Conservation (phyloP, 805 yeast genomes). For the Monosporozyma siamensis region DNA sequence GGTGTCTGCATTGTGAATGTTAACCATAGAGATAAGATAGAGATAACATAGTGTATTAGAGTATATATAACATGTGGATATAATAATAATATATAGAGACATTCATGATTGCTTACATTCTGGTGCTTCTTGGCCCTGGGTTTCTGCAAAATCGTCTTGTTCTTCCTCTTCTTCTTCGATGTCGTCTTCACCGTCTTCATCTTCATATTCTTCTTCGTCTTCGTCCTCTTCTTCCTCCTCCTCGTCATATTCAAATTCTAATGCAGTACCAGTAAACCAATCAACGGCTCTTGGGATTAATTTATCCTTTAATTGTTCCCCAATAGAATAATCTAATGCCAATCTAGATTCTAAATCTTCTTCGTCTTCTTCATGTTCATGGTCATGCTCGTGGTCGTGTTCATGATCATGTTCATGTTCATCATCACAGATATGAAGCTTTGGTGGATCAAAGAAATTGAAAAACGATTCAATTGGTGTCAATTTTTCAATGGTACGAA, state of each 20-base stretch:
- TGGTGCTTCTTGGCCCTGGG: conserved; percentile 65
- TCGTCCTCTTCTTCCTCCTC: conserved; percentile 57
- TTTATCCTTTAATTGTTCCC: conserved; percentile 93
- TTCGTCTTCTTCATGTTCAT: conserved; percentile 47
- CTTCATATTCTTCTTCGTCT: conserved; percentile 55
- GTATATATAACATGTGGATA: no score
- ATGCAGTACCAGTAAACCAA: conserved; percentile 97
- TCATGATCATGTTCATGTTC: conserved; percentile 37
- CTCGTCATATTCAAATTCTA: conserved; percentile 58
- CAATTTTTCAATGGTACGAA: conserved; percentile 88
- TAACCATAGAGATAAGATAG: no score
- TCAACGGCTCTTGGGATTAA: conserved; percentile 93
- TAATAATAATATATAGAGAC: no score
- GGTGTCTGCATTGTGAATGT: no score
- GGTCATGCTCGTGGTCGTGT: conserved; percentile 38
- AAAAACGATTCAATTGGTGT: conserved; percentile 94
- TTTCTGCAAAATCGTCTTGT: conserved; percentile 37
- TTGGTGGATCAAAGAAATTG: conserved; percentile 92
- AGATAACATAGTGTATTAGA: no score
- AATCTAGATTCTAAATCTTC: conserved; percentile 74
- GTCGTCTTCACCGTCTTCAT: conserved; percentile 46
- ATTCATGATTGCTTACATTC: conserved; percentile 68
- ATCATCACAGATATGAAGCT: conserved; percentile 36
- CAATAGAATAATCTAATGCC: conserved; percentile 88
- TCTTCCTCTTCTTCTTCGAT: conserved; percentile 29